phyloP scores from a whole-genome alignment of 2,329 filamentous ascomycete genomes.

The Fusarium hainanense region DNA sequence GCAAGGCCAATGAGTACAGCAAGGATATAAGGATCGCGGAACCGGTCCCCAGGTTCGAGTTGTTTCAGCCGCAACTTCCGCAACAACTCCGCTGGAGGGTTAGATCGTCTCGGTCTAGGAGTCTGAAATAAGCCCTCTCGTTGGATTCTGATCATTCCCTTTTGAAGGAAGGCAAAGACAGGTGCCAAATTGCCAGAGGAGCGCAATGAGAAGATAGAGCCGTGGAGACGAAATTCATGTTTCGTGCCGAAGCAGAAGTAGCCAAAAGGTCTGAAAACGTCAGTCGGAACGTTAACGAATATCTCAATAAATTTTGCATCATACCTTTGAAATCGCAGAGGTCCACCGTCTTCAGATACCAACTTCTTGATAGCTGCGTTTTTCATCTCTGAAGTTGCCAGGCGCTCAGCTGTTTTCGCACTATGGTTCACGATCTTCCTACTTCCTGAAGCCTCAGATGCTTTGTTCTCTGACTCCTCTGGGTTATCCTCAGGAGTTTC shows the following conservation, averaged over 20 bases:
- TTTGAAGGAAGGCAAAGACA: constrained; percentile 41
- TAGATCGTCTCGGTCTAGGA: constrained; percentile 30
- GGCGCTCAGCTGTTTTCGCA: constrained; percentile 30
- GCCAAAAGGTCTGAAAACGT: constrained; percentile 32
- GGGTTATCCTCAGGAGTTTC: accelerated
- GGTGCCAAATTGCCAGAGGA: constrained; percentile 9
- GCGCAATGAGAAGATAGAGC: constrained; percentile 32
- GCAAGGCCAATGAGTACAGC: constrained; percentile 41
- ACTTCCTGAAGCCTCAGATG: neutral
- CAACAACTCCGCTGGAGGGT: constrained; percentile 30
- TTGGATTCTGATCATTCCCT: constrained; percentile 36
- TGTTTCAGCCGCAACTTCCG: constrained; percentile 33
- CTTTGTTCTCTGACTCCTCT: neutral
- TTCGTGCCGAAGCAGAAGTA: constrained; percentile 40
- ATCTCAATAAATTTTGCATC: accelerated
- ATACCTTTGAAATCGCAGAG: constrained; percentile 38
- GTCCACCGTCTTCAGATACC: constrained; percentile 33
- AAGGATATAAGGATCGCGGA: constrained; percentile 42
- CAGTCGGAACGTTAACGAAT: accelerated
- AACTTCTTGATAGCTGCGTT: constrained; percentile 37
- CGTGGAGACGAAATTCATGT: constrained; percentile 40
- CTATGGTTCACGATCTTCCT: constrained; percentile 21
- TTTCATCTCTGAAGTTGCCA: constrained; percentile 40
- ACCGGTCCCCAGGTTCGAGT: constrained; percentile 34
- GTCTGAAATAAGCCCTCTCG: constrained; percentile 30